phyloP scores from a whole-genome alignment of 352 stramenopile genomes.

The Globisporangium apiculatum region DNA sequence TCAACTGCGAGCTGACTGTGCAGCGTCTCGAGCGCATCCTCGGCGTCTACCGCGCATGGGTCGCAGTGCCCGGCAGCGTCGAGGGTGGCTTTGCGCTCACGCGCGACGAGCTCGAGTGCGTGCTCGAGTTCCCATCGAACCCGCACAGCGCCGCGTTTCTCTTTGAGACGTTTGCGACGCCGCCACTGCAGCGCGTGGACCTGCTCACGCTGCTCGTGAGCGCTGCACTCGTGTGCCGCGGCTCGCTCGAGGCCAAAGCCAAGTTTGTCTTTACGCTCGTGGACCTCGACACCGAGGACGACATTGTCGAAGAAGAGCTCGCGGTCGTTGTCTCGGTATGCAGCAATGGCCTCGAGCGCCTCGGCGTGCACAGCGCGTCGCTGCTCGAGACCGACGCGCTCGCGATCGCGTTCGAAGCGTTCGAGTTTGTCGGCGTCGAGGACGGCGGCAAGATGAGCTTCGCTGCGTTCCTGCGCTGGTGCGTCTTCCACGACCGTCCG shows the following conservation, averaged over 20 bases:
- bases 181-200: slow-evolving; percentile 25
- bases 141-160: slow-evolving; percentile 37
- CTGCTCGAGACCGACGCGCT: slow-evolving; percentile 41
- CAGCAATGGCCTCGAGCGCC: slow-evolving; percentile 29
- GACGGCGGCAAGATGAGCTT: slow-evolving; percentile 70
- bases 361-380: slow-evolving; percentile 20
- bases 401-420: slow-evolving; percentile 57
- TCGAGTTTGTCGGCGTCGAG: slow-evolving; percentile 51
- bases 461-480: slow-evolving; percentile 52
- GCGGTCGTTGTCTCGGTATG: slow-evolving; percentile 54
- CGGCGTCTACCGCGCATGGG: slow-evolving; percentile 44
- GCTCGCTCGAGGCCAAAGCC: slow-evolving; percentile 40
- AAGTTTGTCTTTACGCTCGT: slow-evolving; percentile 60
- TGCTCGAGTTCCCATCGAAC: slow-evolving; percentile 41
- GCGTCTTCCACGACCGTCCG: slow-evolving; percentile 54
- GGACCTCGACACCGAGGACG: slow-evolving; percentile 69
- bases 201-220: slow-evolving; percentile 48
- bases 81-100: slow-evolving; percentile 60
- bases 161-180: slow-evolving; percentile 29
- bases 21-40: slow-evolving; percentile 48
- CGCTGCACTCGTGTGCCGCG: slow-evolving; percentile 35
- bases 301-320: slow-evolving; percentile 65
- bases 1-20: slow-evolving; percentile 39
- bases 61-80: slow-evolving; percentile 32
- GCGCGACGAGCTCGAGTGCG: slow-evolving; percentile 48